Conservation (phyloP, 768 basidiomycete genomes). For the Suillus ampliporus region DNA sequence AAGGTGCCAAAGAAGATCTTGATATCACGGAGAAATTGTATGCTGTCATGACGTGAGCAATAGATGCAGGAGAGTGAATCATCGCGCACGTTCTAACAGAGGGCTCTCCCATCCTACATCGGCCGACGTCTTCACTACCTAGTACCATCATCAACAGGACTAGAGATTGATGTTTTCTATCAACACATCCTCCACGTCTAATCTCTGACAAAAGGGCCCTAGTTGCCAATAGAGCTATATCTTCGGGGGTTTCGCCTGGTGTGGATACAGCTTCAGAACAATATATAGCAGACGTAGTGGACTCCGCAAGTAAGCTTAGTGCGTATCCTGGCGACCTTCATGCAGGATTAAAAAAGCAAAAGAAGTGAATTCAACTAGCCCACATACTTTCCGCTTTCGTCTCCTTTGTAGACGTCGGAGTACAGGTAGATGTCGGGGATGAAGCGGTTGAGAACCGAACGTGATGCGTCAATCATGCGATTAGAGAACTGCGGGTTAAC, state of each 20-base stretch:
- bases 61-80: background rate
- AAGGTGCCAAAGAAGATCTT: slow-evolving; percentile 85
- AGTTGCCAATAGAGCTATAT: slow-evolving; percentile 84
- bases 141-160: slow-evolving; percentile 91
- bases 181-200: slow-evolving; percentile 85
- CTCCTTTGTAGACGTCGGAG: slow-evolving; percentile 97
- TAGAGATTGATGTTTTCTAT: slow-evolving; percentile 85
- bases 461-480: slow-evolving; percentile 93
- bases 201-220: slow-evolving; percentile 82
- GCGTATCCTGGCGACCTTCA: slow-evolving; percentile 95
- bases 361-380: background rate
- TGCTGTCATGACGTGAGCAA: slow-evolving; percentile 49
- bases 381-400: slow-evolving; percentile 93
- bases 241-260: slow-evolving; percentile 89
- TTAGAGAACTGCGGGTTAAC: slow-evolving; percentile 98
- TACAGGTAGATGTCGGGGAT: slow-evolving; percentile 99
- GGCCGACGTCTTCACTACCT: slow-evolving; percentile 97
- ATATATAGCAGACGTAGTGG: slow-evolving; percentile 88
- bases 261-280: slow-evolving; percentile 86
- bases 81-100: slow-evolving; percentile 75
- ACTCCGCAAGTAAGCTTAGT: slow-evolving; percentile 87
- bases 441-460: slow-evolving; percentile 92
- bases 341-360: slow-evolving; percentile 2
- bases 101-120: slow-evolving; percentile 84
- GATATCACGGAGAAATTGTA: slow-evolving; percentile 89